phyloP scores from a whole-genome alignment of 2,329 filamentous ascomycete species.

The Pseudofabraea citricarpa region DNA sequence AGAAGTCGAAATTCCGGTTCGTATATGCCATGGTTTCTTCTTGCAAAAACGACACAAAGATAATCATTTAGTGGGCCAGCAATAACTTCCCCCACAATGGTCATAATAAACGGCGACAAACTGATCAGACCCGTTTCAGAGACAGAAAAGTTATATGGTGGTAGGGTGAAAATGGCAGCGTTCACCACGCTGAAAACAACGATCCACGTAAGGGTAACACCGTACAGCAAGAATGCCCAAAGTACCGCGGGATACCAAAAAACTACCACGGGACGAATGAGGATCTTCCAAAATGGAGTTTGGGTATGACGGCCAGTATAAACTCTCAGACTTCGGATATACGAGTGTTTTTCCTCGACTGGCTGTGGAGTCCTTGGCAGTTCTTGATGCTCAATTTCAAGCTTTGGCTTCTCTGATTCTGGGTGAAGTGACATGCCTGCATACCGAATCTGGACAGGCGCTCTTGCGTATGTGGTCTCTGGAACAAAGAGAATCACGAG shows the following conservation, averaged over 20 bases:
- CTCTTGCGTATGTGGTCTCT: slow-evolving; percentile 26
- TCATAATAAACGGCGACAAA: slow-evolving; percentile 43
- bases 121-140: slow-evolving; percentile 44
- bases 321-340: slow-evolving; percentile 21
- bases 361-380: slow-evolving; percentile 1
- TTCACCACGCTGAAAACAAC: slow-evolving; percentile 43
- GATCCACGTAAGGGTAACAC: slow-evolving; percentile 35
- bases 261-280: slow-evolving; percentile 29
- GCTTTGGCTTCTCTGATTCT: slow-evolving; percentile 7
- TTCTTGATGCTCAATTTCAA: slow-evolving; percentile 6
- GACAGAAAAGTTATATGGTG: slow-evolving; percentile 39
- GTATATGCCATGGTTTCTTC: slow-evolving; percentile 28
- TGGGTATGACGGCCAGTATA: slow-evolving; percentile 29
- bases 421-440: slow-evolving; percentile 16
- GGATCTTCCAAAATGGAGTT: slow-evolving; percentile 29
- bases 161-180: slow-evolving; percentile 29
- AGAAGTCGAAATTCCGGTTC: slow-evolving; percentile 29
- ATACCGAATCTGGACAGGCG: slow-evolving; percentile 7
- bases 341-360: slow-evolving; percentile 23
- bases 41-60: slow-evolving; percentile 29
- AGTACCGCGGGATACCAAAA: slow-evolving; percentile 32
- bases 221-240: slow-evolving; percentile 36
- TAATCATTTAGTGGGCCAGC: slow-evolving; percentile 42
- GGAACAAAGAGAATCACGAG: slow-evolving; percentile 16
- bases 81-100: slow-evolving; percentile 38